These are phyloP conservation scores for Agrocybe chaxingu DNA, from an alignment of 768 basidiomycete species.

Conservation along the genomic window DNA sequence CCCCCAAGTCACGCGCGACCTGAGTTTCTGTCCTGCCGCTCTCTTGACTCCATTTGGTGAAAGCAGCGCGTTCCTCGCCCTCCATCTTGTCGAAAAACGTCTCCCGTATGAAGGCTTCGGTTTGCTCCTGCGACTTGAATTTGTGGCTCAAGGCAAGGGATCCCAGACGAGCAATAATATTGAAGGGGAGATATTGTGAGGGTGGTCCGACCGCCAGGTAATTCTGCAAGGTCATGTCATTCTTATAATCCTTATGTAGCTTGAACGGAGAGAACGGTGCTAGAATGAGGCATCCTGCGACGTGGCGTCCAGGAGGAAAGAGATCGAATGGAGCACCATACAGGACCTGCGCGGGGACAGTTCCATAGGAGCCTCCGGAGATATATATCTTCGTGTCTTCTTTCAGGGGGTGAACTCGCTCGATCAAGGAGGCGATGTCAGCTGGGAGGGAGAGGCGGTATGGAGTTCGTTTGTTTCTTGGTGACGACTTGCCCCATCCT, in stretches of 20 bases:
- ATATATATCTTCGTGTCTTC: conserved; percentile 44
- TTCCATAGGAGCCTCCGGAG: conserved; percentile 53
- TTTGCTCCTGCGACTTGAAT: conserved; percentile 34
- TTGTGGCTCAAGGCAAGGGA: conserved; percentile 27
- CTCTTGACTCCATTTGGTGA: conserved; percentile 38
- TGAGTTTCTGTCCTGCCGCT: conserved; percentile 39
- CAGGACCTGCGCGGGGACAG: conserved; percentile 51
- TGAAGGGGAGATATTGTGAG: conserved; percentile 38
- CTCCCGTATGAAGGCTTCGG: conserved; percentile 38
- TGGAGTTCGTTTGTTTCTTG: conserved; percentile 25
- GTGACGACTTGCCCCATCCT: conserved; percentile 56
- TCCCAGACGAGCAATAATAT: conserved; percentile 28
- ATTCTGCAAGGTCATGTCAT: conserved; percentile 40
- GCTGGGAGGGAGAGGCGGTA: conserved; percentile 39
- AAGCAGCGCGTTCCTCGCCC: conserved; percentile 36
- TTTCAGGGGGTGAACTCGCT: conserved; percentile 45
- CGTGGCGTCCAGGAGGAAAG: conserved; percentile 47
- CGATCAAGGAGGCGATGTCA: conserved; percentile 45
- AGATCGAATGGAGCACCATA: conserved; percentile 47
- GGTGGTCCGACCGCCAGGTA: conserved; percentile 48
- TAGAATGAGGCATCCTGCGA: conserved; percentile 46
- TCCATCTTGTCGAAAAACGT: conserved; percentile 32
- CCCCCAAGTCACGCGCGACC: conserved; percentile 36
- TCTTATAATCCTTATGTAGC: conserved; percentile 42
- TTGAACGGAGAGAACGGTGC: conserved; percentile 45